Conservation (phyloP, 176 grass and related monocot genomes). For the Oryza nivara region DNA sequence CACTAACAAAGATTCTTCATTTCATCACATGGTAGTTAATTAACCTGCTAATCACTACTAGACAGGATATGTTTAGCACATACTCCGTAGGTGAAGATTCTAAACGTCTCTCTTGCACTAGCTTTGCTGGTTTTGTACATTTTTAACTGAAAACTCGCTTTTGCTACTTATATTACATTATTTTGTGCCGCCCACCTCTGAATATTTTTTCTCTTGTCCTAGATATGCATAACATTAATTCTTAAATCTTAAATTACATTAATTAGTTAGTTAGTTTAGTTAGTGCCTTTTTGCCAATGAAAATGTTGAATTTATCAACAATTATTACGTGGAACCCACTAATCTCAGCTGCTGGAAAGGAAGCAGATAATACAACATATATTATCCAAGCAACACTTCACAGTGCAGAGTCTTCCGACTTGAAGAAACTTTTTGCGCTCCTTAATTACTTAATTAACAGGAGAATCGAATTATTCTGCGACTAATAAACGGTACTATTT, state of each 20-base stretch:
- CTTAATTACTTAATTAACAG: background rate
- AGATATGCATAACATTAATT: background rate
- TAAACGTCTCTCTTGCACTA: background rate
- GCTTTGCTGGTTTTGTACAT: background rate
- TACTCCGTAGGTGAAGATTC: constrained; percentile 16
- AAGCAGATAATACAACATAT: constrained; percentile 34
- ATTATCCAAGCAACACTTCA: constrained; percentile 20
- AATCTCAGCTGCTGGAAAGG: background rate
- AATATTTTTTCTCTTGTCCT: constrained; percentile 19
- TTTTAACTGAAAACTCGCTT: constrained; percentile 6
- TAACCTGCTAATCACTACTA: constrained; percentile 9
- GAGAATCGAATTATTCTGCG: constrained; percentile 26
- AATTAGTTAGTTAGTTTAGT: background rate
- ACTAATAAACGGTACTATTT: constrained; percentile 12
- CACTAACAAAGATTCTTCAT: constrained; percentile 27
- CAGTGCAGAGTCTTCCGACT: constrained; percentile 19
- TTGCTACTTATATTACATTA: constrained; percentile 36
- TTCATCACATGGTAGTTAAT: background rate
- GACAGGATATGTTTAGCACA: constrained; percentile 31
- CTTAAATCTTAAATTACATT: background rate
- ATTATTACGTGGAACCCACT: background rate
- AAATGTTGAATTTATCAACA: background rate
- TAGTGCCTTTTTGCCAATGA: background rate
- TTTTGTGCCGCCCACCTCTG: constrained; percentile 30
- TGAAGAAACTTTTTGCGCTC: background rate